Percentiles rank a stretch among this genome's conserved stretches.
Evolutionary conservation across 2,329 filamentous ascomycete genomes (phyloP).

Genomic region (Fusarium domesticum): DNA sequence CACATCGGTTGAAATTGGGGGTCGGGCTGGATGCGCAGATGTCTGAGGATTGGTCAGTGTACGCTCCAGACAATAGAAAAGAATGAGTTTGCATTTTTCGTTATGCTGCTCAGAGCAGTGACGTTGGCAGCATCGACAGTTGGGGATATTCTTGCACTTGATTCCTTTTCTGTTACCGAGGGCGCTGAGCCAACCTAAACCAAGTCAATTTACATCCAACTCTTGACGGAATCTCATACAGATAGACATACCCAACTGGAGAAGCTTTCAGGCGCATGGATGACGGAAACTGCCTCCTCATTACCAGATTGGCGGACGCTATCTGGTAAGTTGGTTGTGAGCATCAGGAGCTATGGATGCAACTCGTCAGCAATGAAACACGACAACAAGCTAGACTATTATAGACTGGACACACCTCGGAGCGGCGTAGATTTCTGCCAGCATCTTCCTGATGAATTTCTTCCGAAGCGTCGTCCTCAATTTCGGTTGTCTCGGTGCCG

Average conservation of each 20-base stretch:
- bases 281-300: conserved; percentile 84
- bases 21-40: conserved; percentile 51
- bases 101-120: conserved; percentile 17
- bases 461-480: conserved; percentile 72
- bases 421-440: conserved; percentile 22
- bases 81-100: conserved; percentile 23
- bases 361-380: conserved; percentile 17
- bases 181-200: conserved; percentile 43
- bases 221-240: neutral
- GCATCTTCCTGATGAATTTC: conserved; percentile 44
- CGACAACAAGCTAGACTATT: neutral
- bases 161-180: conserved; percentile 34
- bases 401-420: conserved; percentile 29
- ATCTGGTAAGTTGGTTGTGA: conserved; percentile 57
- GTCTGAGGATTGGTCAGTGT: conserved; percentile 12
- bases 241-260: conserved; percentile 65
- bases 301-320: conserved; percentile 57
- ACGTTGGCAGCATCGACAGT: conserved; percentile 38
- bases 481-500: conserved; percentile 78
- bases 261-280: conserved; percentile 85
- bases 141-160: conserved; percentile 38
- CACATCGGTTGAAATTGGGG: conserved; percentile 73
- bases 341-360: conserved; percentile 44
- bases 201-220: conserved; percentile 17
- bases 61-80: neutral